Evolutionary conservation across 2,329 filamentous ascomycete genomes (phyloP).

Genomic region (Penicillium paneum): DNA sequence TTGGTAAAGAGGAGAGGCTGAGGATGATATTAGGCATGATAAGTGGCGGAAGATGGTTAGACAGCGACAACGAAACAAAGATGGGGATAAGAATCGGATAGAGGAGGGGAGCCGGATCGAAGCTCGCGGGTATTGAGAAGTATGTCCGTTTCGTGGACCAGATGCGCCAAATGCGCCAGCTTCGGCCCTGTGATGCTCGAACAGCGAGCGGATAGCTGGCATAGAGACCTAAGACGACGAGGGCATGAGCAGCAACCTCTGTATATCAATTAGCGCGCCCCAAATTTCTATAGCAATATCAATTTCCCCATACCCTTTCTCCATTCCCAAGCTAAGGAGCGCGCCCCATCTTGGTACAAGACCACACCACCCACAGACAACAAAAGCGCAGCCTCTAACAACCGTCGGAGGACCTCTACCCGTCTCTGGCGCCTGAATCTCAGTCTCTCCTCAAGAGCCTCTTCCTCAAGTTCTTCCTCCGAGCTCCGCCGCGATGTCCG

Average conservation of each 20-base stretch:
- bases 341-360: slow-evolving; percentile 31
- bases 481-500: slow-evolving; percentile 32
- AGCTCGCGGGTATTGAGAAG: slow-evolving; percentile 67
- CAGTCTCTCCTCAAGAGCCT: slow-evolving; percentile 22
- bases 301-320: slow-evolving; percentile 33
- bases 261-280: slow-evolving; percentile 10
- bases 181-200: slow-evolving; percentile 24
- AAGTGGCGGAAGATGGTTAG: slow-evolving; percentile 57
- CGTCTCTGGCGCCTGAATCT: slow-evolving; percentile 33
- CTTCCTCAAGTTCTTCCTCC: slow-evolving; percentile 29
- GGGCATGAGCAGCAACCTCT: slow-evolving; percentile 36
- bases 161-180: slow-evolving; percentile 23
- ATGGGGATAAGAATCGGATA: slow-evolving; percentile 78
- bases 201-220: slow-evolving; percentile 59
- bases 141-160: slow-evolving; percentile 39
- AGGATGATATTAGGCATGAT: slow-evolving; percentile 80
- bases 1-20: slow-evolving; percentile 72
- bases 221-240: slow-evolving; percentile 35
- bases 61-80: slow-evolving; percentile 71
- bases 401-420: slow-evolving; percentile 47
- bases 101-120: slow-evolving; percentile 86
- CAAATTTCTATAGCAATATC: not conserved
- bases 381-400: slow-evolving; percentile 55
- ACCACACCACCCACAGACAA: slow-evolving; percentile 51
- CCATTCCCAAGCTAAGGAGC: slow-evolving; percentile 36